Conservation (phyloP, 2,329 filamentous ascomycete species). For the Fusarium mexicanum region DNA sequence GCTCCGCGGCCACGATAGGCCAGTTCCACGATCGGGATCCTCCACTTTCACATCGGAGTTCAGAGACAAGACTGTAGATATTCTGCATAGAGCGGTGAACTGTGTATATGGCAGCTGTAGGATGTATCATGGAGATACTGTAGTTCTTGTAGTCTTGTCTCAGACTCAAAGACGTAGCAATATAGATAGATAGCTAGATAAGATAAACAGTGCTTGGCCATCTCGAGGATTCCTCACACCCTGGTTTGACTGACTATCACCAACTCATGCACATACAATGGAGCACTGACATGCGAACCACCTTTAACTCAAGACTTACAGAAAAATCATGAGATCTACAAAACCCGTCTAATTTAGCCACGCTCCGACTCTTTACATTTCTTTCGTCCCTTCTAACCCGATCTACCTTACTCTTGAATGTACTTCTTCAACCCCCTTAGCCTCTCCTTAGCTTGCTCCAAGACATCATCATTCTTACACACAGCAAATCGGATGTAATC, state of each 20-base stretch:
- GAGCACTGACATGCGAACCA: neutral
- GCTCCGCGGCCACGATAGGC: conserved; percentile 43
- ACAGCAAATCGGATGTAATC: conserved; percentile 96
- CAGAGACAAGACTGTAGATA: conserved; percentile 9
- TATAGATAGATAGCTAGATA: neutral
- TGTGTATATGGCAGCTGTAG: neutral
- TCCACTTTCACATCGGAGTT: conserved; percentile 40
- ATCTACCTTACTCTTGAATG: conserved; percentile 53
- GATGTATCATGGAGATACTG: neutral
- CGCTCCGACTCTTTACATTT: neutral
- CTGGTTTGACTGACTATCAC: neutral
- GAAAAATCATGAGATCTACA: conserved; percentile 2
- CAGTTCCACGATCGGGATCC: conserved; percentile 42
- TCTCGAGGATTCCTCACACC: neutral
- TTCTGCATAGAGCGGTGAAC: neutral
- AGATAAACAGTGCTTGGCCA: neutral
- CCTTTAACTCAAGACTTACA: neutral
- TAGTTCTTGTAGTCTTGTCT: neutral
- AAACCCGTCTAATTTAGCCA: conserved; percentile 9
- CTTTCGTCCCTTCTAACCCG: neutral
- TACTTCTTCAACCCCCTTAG: conserved; percentile 78
- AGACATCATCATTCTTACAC: conserved; percentile 90
- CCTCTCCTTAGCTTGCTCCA: conserved; percentile 81
- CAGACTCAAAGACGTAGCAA: neutral
- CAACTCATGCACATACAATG: neutral